Percentiles rank a stretch among this genome's conserved stretches.
Conservation (phyloP, 768 basidiomycete species). For the Mycena maculata region DNA sequence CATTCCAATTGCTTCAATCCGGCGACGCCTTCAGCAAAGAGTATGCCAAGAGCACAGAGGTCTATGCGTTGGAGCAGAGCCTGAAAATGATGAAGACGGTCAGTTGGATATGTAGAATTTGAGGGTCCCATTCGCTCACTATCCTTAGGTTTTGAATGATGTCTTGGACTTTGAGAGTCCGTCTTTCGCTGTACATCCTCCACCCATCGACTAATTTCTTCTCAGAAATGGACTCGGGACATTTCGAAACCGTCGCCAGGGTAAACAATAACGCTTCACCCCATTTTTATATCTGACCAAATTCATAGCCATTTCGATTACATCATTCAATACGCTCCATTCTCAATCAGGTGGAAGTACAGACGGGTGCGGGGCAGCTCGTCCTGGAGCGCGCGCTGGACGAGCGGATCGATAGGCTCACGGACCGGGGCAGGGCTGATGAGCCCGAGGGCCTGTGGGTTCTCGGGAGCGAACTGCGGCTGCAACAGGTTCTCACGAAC, state of each 20-base stretch:
- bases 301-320: constrained; percentile 51
- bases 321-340: constrained; percentile 43
- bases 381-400: constrained; percentile 48
- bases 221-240: constrained; percentile 52
- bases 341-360: constrained; percentile 41
- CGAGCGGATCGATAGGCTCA: constrained; percentile 45
- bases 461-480: constrained; percentile 56
- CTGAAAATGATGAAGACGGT: constrained; percentile 51
- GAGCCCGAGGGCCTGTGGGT: constrained; percentile 44
- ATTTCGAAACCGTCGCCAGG: constrained; percentile 39
- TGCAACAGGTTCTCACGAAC: constrained; percentile 52
- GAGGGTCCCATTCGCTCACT: background rate
- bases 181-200: background rate
- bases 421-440: background rate
- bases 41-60: constrained; percentile 50
- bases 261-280: background rate
- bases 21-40: constrained; percentile 47
- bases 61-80: constrained; percentile 52
- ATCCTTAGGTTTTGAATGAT: constrained; percentile 51
- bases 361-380: constrained; percentile 41
- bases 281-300: background rate
- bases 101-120: background rate
- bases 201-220: background rate
- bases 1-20: constrained; percentile 58
- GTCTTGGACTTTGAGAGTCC: constrained; percentile 47